Conservation (phyloP, 495 filamentous ascomycete species). For the Hyaloscypha finlandica region DNA sequence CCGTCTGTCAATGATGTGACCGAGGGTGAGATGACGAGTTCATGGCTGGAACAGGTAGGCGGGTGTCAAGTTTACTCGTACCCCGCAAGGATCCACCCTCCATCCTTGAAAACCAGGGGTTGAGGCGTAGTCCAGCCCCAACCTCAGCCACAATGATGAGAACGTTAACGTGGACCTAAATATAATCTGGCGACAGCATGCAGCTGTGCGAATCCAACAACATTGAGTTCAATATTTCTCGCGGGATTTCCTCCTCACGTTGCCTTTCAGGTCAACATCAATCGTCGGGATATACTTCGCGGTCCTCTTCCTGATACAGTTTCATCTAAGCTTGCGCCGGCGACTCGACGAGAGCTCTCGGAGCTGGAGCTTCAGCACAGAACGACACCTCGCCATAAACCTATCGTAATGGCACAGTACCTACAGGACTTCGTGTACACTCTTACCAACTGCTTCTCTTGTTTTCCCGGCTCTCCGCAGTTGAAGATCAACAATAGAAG, state of each 20-base stretch:
- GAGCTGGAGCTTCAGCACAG: slow-evolving; percentile 14
- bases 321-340: neutral
- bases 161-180: neutral
- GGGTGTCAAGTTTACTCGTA: neutral
- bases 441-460: slow-evolving; percentile 90
- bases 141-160: neutral
- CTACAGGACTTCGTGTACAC: slow-evolving; percentile 88
- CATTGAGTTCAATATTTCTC: neutral
- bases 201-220: neutral
- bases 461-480: slow-evolving; percentile 90
- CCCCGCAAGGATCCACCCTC: neutral
- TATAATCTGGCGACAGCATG: neutral
- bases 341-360: neutral
- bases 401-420: slow-evolving; percentile 73
- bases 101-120: neutral
- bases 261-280: neutral
- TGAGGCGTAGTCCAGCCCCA: neutral
- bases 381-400: slow-evolving; percentile 18
- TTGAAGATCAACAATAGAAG: slow-evolving; percentile 92
- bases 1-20: neutral
- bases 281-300: neutral
- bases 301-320: neutral
- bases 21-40: neutral
- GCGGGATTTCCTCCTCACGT: neutral
- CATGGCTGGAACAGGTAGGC: neutral